A percentile compares a stretch with the other conserved stretches of the same genome.
Conservation (phyloP, 495 filamentous ascomycete genomes). For the Xylaria venustula region DNA sequence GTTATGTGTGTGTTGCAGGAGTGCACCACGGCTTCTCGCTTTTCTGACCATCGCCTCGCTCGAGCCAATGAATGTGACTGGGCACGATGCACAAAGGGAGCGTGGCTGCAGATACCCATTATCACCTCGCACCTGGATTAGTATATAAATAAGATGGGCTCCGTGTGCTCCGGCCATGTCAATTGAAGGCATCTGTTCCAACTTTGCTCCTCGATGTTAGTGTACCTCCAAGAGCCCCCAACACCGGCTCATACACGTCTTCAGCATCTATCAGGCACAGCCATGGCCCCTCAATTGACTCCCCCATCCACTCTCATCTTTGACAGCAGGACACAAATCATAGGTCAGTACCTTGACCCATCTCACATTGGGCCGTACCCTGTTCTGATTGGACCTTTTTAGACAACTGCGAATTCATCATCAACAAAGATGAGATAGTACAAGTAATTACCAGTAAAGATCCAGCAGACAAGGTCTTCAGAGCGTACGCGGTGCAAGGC, state of each 20-base stretch:
- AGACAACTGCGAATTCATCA: slow-evolving; percentile 44
- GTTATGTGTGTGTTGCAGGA: background rate
- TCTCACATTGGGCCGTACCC: background rate
- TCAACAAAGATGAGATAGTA: slow-evolving; percentile 23
- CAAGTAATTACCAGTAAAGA: slow-evolving; percentile 35
- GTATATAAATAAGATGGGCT: background rate
- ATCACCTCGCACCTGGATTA: background rate
- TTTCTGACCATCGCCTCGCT: background rate
- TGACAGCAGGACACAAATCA: slow-evolving; percentile 18
- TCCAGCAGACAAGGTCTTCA: slow-evolving; percentile 27
- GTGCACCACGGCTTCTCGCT: background rate
- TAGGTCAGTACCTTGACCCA: slow-evolving; percentile 16
- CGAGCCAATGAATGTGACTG: background rate
- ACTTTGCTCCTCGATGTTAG: slow-evolving; percentile 1
- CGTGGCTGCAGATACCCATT: slow-evolving; percentile 2
- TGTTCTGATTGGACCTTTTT: slow-evolving; percentile 2
- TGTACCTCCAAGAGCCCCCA: slow-evolving; percentile 6
- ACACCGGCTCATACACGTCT: background rate
- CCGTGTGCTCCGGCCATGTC: background rate
- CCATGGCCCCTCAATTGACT: background rate
- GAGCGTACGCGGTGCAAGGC: slow-evolving; percentile 31
- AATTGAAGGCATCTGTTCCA: background rate
- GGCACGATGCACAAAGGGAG: background rate
- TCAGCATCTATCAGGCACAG: background rate
- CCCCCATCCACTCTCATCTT: slow-evolving; percentile 5